phyloP scores from a whole-genome alignment of 495 filamentous ascomycete species.

The Terfezia boudieri region DNA sequence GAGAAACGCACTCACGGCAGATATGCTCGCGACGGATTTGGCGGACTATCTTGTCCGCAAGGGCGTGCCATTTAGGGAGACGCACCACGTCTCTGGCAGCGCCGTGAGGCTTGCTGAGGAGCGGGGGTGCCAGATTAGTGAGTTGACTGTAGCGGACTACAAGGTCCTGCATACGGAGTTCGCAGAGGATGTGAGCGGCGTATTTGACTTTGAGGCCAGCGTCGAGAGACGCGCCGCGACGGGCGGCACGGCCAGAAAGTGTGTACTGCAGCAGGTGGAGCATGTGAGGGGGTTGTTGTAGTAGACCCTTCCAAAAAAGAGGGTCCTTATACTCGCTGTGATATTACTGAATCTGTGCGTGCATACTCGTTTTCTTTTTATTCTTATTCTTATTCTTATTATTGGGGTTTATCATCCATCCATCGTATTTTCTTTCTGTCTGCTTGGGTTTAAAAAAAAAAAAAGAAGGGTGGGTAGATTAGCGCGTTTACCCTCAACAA shows the following conservation, averaged over 20 bases:
- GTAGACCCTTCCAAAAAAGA: background rate
- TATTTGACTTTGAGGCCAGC: slow-evolving; percentile 67
- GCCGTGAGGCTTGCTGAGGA: slow-evolving; percentile 58
- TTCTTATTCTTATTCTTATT: too few relatives aligned
- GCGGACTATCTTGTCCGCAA: slow-evolving; percentile 84
- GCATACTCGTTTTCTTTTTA: too few relatives aligned
- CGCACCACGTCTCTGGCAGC: slow-evolving; percentile 72
- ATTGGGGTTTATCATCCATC: too few relatives aligned
- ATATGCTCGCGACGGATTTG: slow-evolving; percentile 65
- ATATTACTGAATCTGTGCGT: too few relatives aligned
- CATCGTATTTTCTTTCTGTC: too few relatives aligned
- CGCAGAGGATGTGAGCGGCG: slow-evolving; percentile 45
- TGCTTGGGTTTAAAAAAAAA: too few relatives aligned
- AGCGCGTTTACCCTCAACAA: too few relatives aligned
- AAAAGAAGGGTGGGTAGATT: too few relatives aligned
- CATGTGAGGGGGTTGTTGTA: slow-evolving; percentile 34
- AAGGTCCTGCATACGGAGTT: slow-evolving; percentile 55
- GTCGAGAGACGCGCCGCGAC: slow-evolving; percentile 65
- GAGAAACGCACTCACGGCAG: slow-evolving; percentile 52
- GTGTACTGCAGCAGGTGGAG: slow-evolving; percentile 58
- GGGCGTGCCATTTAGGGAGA: slow-evolving; percentile 64
- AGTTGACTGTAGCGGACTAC: slow-evolving; percentile 45
- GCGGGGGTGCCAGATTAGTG: slow-evolving; percentile 49
- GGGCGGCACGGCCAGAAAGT: slow-evolving; percentile 57
- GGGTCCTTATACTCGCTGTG: too few relatives aligned